Evolutionary conservation across 768 basidiomycete genomes (phyloP).

Genomic region (Kwoniella sp.): DNA sequence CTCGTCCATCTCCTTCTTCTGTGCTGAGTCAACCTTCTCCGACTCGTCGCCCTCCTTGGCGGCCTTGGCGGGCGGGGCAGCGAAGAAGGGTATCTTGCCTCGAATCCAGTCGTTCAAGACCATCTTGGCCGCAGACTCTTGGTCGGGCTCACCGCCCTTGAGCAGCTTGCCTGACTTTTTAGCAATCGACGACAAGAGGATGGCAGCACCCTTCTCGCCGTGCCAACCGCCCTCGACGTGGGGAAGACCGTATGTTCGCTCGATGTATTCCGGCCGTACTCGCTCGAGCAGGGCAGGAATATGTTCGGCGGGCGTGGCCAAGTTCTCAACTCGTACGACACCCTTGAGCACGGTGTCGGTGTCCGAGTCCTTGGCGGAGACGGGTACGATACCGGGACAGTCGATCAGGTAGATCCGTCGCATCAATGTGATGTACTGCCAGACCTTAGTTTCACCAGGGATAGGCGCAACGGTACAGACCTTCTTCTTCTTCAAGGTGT

Average conservation of each 20-base stretch:
- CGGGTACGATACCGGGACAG: constrained; percentile 96
- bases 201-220: constrained; percentile 65
- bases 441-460: constrained; percentile 98
- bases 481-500: constrained; percentile 96
- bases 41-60: constrained; percentile 26
- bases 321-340: constrained; percentile 91
- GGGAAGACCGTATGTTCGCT: constrained; percentile 61
- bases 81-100: constrained; percentile 95
- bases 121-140: constrained; percentile 91
- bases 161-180: constrained; percentile 87
- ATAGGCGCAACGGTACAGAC: constrained; percentile 96
- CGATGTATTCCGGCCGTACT: constrained; percentile 89
- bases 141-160: constrained; percentile 91
- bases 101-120: constrained; percentile 95
- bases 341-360: constrained; percentile 93
- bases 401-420: constrained; percentile 97
- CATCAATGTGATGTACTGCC: constrained; percentile 99
- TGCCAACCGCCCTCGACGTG: constrained; percentile 59
- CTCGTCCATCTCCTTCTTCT: constrained; percentile 36
- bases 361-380: constrained; percentile 85
- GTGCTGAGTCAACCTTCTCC: constrained; percentile 60
- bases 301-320: constrained; percentile 88
- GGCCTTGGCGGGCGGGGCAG: constrained; percentile 75
- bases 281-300: constrained; percentile 83
- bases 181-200: constrained; percentile 80